Percentiles rank a stretch among this genome's conserved stretches.
Conservation (phyloP, 1,284 basidiomycete genomes). For the Laetiporus sulphureus region DNA sequence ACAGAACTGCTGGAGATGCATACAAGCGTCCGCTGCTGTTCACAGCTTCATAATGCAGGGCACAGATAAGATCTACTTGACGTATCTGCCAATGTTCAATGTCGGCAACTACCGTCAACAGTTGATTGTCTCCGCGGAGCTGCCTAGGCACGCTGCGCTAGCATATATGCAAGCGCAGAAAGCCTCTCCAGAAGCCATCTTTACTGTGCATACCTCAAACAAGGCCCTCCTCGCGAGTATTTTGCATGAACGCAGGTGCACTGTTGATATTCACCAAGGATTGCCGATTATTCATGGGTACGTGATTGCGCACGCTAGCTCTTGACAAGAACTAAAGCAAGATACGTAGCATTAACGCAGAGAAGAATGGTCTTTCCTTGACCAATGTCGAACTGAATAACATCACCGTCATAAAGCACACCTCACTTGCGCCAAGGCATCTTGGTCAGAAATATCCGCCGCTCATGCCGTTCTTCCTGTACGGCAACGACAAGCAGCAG, state of each 20-base stretch:
- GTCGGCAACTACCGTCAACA: constrained; percentile 33
- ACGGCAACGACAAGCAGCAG: constrained; percentile 25
- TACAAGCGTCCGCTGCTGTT: constrained; percentile 24
- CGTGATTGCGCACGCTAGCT: not conserved
- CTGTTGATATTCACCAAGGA: constrained; percentile 3
- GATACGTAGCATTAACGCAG: not conserved
- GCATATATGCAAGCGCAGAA: constrained; percentile 16
- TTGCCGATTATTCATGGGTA: constrained; percentile 3
- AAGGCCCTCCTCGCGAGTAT: not conserved
- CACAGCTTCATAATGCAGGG: constrained; percentile 38
- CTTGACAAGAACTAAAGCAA: too few species aligned
- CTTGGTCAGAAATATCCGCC: constrained; percentile 26
- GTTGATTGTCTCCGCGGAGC: constrained; percentile 29
- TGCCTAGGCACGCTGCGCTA: constrained; percentile 18
- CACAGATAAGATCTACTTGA: constrained; percentile 28
- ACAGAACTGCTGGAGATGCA: constrained; percentile 21
- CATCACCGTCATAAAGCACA: constrained; percentile 27
- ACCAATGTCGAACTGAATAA: constrained; percentile 18
- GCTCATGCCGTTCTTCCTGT: constrained; percentile 36
- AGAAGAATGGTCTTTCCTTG: not conserved
- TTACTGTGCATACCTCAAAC: constrained; percentile 4
- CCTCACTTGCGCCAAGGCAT: constrained; percentile 16
- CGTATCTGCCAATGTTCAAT: constrained; percentile 33
- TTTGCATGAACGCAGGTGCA: constrained; percentile 1
- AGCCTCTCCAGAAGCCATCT: constrained; percentile 11